Base-by-base conservation (phyloP, 73 alveolate species). In the Tetrahymena thermophila region DNA sequence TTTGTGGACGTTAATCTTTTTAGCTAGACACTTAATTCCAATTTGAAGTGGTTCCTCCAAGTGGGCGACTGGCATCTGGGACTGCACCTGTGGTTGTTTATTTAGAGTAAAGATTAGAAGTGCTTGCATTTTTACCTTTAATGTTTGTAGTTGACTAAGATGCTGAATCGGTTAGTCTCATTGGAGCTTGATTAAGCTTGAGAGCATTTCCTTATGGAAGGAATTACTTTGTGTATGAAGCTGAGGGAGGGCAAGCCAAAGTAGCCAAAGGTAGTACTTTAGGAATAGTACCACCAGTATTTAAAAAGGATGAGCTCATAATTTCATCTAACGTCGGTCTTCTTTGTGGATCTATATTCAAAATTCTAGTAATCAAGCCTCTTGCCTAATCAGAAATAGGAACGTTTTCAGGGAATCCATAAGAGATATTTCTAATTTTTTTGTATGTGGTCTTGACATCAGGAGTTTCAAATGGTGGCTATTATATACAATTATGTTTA, bases 161-260 rank as follows among this genome's bases (percentile, higher is more conserved):
- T 28, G 89, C 89, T 71, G 89, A 71, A 71, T 71, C 89, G 89
- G 89, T 71, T 9, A 71, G 37, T 71, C 89, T 71, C 89, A 71
- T 71, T 1, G 89, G 89, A 23, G 89, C 89, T 71, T 71, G 31
- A 71, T 31, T 71, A 34, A 71, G 35, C 23, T 71, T 71, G 23
- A 71, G 89, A 71, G 94, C 56, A 50, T 95, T 95, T 31, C 84
- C 98, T 98, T 83, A 97, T 96, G 94, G 98, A 43, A 83, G 85
- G 42, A 98, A 98, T 94, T 98, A 97, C 93, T 98, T 96, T 56
- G 98, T 97, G 93, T 98, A 98, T 13, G 99, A 96, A 6, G 98
- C 98, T 8, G 99, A 96, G 94, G 99, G 99, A 21, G 99, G 99
- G 94, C 98, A 97, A 56, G 98, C 99, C 94, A 99, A 94, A 11